These are phyloP conservation scores for Sphenostylis stenocarpa DNA, from an alignment of 306 rosid genomes.

Conservation along the genomic window DNA sequence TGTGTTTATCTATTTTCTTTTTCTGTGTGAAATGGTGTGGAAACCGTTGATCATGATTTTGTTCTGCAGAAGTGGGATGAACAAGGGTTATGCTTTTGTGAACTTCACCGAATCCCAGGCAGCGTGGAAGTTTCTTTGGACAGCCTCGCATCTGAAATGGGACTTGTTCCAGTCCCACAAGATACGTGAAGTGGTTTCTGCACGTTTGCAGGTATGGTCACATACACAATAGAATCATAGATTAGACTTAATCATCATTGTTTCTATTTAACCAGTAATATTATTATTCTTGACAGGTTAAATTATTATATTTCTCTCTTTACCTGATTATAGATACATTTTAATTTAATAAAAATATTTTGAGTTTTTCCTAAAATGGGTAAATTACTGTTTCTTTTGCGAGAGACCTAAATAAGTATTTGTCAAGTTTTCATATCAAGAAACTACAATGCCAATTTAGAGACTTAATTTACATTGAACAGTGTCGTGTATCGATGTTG, in stretches of 20 bases:
- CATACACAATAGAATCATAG: background rate
- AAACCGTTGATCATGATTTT: background rate
- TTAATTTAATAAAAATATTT: too few relatives aligned
- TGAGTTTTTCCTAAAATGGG: too few relatives aligned
- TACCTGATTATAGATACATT: too few relatives aligned
- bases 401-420: too few relatives aligned
- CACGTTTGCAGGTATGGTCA: conserved; percentile 56
- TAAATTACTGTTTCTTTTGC: too few relatives aligned
- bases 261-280: background rate
- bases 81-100: conserved; percentile 73
- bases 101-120: conserved; percentile 55
- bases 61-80: conserved; percentile 44
- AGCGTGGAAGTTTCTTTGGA: conserved; percentile 45
- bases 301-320: too few relatives aligned
- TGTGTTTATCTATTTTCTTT: background rate
- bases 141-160: conserved; percentile 43
- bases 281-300: background rate
- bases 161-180: conserved; percentile 48
- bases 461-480: too few relatives aligned
- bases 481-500: too few relatives aligned
- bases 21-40: background rate
- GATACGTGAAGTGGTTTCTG: conserved; percentile 45
- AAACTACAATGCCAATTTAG: too few relatives aligned
- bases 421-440: too few relatives aligned
- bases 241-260: conserved; percentile 10